Conservation (phyloP, 1,284 basidiomycete species). For the Apiotrichum veenhuisii region DNA sequence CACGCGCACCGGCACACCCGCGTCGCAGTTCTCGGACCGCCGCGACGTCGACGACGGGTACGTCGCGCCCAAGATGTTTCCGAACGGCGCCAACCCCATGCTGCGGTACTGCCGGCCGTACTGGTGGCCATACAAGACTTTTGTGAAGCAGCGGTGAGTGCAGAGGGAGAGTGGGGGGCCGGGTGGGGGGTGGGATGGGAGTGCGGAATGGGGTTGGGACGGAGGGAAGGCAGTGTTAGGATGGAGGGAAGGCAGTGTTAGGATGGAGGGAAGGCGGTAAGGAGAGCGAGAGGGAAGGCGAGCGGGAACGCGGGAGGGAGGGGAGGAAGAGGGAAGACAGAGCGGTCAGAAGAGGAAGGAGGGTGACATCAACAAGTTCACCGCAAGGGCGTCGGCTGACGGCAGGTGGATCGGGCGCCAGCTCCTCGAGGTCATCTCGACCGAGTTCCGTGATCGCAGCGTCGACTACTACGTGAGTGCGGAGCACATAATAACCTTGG, state of each 20-base stretch:
- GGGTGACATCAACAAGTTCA: too few relatives aligned
- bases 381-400: neutral
- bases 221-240: too few relatives aligned
- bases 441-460: constrained; percentile 83
- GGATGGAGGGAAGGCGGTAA: too few relatives aligned
- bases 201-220: too few relatives aligned
- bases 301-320: too few relatives aligned
- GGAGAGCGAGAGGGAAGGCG: neutral
- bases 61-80: constrained; percentile 11
- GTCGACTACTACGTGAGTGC: constrained; percentile 84
- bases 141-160: constrained; percentile 85
- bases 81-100: constrained; percentile 44
- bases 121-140: constrained; percentile 67
- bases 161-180: neutral
- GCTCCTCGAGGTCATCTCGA: constrained; percentile 72
- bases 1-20: neutral
- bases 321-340: neutral
- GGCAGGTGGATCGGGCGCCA: constrained; percentile 44
- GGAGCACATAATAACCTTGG: neutral
- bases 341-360: too few relatives aligned
- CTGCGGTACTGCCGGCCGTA: constrained; percentile 51
- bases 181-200: neutral
- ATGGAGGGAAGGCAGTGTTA: too few relatives aligned
- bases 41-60: constrained; percentile 1
- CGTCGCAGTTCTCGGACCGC: neutral